These are phyloP conservation scores for Cladophialophora carrionii DNA, from an alignment of 2,329 filamentous ascomycete genomes.

Conservation along the genomic window DNA sequence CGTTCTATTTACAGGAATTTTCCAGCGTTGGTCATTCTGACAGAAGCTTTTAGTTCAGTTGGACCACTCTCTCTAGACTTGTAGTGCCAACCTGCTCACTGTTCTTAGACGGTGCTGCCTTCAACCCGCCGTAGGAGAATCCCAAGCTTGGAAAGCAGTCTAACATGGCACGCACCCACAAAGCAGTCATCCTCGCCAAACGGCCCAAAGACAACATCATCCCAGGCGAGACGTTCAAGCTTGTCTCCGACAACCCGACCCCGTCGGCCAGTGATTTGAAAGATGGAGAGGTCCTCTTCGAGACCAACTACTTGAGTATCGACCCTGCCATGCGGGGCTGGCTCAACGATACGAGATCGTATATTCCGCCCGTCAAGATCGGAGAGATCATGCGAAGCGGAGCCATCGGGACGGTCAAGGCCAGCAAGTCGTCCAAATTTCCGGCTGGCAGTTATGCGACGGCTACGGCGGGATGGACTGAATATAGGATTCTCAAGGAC, in stretches of 20 bases:
- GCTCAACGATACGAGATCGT: constrained; percentile 64
- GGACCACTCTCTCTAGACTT: neutral
- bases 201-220: constrained; percentile 64
- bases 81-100: neutral
- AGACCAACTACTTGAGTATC: constrained; percentile 66
- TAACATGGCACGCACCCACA: constrained; percentile 43
- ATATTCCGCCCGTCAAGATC: constrained; percentile 69
- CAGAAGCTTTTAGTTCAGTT: neutral
- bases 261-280: constrained; percentile 56
- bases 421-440: constrained; percentile 60
- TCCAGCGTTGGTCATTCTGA: neutral
- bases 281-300: constrained; percentile 63
- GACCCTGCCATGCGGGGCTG: constrained; percentile 78
- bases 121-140: neutral
- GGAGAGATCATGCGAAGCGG: constrained; percentile 70
- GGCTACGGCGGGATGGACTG: constrained; percentile 65
- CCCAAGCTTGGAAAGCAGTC: neutral
- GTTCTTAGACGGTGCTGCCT: neutral
- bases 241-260: constrained; percentile 54
- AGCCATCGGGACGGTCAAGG: constrained; percentile 64
- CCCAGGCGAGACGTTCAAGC: constrained; percentile 66
- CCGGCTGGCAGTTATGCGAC: constrained; percentile 63
- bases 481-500: constrained; percentile 63
- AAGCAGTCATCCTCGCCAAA: constrained; percentile 63
- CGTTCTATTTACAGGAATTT: neutral